Evolutionary conservation across 345 rosid species (phyloP).

Genomic region (Heritiera fomes): DNA sequence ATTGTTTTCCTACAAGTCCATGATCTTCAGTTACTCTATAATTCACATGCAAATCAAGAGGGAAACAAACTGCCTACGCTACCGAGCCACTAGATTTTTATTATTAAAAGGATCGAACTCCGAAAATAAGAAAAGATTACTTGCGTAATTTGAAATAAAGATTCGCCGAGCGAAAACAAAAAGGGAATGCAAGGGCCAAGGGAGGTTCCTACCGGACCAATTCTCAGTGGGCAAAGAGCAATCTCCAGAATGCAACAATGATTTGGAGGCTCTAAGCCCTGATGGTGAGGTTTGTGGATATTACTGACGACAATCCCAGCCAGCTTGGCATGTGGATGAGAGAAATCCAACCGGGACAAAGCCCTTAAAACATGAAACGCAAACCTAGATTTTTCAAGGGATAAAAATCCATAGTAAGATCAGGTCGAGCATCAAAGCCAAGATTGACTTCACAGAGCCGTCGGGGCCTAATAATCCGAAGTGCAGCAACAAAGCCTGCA

Average conservation of each 20-base stretch:
- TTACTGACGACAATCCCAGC: background rate
- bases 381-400: constrained; percentile 46
- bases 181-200: background rate
- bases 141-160: too few species aligned
- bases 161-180: background rate
- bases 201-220: background rate
- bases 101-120: too few species aligned
- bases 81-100: background rate
- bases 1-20: background rate
- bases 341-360: constrained; percentile 30
- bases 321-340: constrained; percentile 25
- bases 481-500: constrained; percentile 77
- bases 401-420: constrained; percentile 34
- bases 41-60: too few species aligned
- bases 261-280: background rate
- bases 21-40: too few species aligned
- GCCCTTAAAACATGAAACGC: constrained; percentile 45
- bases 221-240: background rate
- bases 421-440: constrained; percentile 22
- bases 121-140: too few species aligned
- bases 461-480: constrained; percentile 40
- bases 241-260: background rate
- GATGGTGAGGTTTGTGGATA: background rate
- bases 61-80: too few species aligned
- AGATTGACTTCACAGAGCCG: constrained; percentile 27